Conservation (phyloP, 2,329 filamentous ascomycete species). For the Onygenales sp. region DNA sequence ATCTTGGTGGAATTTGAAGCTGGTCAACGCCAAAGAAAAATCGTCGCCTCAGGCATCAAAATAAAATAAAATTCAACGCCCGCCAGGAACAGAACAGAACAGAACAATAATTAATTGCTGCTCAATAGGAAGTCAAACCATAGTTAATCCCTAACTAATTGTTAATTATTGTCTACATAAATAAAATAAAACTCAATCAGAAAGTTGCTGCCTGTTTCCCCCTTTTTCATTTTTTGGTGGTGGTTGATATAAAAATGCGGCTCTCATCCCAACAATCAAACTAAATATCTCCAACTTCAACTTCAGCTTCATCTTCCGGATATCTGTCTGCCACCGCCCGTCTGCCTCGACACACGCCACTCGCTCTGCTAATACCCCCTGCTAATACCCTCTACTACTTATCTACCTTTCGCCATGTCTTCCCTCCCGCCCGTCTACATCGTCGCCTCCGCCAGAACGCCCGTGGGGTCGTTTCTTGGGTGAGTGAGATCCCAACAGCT, state of each 20-base stretch:
- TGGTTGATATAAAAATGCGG: too few relatives aligned
- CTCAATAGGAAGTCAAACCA: background rate
- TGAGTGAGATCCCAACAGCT: constrained; percentile 35
- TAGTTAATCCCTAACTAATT: background rate
- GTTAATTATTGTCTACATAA: too few relatives aligned
- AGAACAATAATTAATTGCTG: background rate
- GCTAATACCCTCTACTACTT: constrained; percentile 13
- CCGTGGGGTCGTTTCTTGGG: constrained; percentile 91
- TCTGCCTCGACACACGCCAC: too few relatives aligned
- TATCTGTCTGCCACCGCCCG: too few relatives aligned
- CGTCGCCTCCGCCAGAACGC: constrained; percentile 82
- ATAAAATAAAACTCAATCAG: too few relatives aligned
- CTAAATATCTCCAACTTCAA: too few relatives aligned
- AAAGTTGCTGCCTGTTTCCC: background rate
- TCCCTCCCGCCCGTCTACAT: constrained; percentile 87
- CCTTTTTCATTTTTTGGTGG: background rate
- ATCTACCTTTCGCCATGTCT: constrained; percentile 24
- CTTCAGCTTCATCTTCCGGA: too few relatives aligned
- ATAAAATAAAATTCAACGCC: background rate
- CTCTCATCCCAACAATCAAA: too few relatives aligned
- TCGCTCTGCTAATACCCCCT: background rate
- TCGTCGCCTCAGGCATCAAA: background rate
- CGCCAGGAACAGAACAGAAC: background rate
- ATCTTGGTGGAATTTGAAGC: background rate
- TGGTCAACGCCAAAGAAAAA: background rate